Base-by-base conservation (phyloP, 2,329 filamentous ascomycete genomes). In the Juglanconis oblonga region DNA sequence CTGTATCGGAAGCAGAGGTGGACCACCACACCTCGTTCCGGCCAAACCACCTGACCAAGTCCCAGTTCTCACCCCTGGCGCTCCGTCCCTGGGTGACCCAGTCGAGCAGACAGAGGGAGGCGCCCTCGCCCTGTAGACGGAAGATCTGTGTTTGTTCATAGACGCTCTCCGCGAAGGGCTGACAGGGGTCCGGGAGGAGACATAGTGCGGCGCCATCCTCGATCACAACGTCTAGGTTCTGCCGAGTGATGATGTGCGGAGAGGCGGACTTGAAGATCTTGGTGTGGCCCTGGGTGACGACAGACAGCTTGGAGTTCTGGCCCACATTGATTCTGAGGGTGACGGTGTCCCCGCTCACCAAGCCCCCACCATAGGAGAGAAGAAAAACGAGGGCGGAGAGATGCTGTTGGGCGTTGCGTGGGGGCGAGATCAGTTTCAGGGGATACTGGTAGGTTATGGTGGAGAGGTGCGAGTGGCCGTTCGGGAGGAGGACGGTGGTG, bases 31-130 rank as follows among this genome's bases (percentile, higher is more conserved):
- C 82, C 75, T 99, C 95, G 70, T 97, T 98, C 65, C 90, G 83
- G 9, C 92, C 92, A 61, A 81, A 85, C 86, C 95, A 98, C 64
- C 82, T 83, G 59, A 82, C 78, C 62, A 97, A 87, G 66, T 87
- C 88, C 95, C 95, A 99, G 64, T 91, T 83, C 75, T 99, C 95
- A 31, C 92, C 93, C 51, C 90, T 85, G 4, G 95, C 93, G 4
- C 82, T 85, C 17, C 95, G 86, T 7, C 95, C 95, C 69, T 94
- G 90, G 2, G 88, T 96, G 6, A 98, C 92, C 95, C 95, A 99
- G 73, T 99, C 95, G 50, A 97, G 78, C 2, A 96, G 81, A 70
- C 92, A 96, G 13, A 98, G 76, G 45, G 88, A 87, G 67, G 80
- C 84, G 5, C 70, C 74, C 8, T 77, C 75, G 7, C 70, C 73